Evolutionary conservation across 1,284 basidiomycete genomes (phyloP).

Genomic region (Rugiboletus extremiorientalis): DNA sequence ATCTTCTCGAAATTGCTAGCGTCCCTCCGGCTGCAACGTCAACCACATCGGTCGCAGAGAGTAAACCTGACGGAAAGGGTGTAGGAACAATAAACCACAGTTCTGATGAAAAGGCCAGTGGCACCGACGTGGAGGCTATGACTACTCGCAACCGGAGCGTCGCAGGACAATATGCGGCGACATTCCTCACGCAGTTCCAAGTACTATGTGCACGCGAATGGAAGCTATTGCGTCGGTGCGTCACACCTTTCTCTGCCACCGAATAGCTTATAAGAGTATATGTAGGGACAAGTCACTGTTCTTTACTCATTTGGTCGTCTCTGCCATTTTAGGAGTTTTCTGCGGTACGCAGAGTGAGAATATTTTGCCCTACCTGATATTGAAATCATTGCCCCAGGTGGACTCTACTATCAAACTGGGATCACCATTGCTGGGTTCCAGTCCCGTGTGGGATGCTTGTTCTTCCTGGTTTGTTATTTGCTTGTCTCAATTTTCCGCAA

Average conservation of each 20-base stretch:
- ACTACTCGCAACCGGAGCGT: conserved; percentile 10
- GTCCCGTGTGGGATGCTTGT: conserved; percentile 85
- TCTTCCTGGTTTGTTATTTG: conserved; percentile 74
- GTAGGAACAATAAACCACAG: not conserved
- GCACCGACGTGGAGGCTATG: conserved; percentile 25
- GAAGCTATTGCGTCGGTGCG: conserved; percentile 73
- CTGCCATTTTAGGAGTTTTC: conserved; percentile 77
- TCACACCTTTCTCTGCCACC: not conserved
- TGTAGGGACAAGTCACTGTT: conserved; percentile 79
- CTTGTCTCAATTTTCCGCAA: not conserved
- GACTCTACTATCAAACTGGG: conserved; percentile 79
- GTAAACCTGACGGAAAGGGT: conserved; percentile 20
- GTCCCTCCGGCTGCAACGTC: conserved; percentile 52
- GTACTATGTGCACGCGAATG: conserved; percentile 79
- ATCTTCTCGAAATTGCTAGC: conserved; percentile 82
- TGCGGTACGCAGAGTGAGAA: conserved; percentile 49
- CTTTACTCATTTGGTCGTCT: conserved; percentile 69
- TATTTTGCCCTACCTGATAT: not conserved
- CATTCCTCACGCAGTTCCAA: conserved; percentile 86
- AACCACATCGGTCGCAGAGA: not conserved
- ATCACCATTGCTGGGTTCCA: conserved; percentile 89
- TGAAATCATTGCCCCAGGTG: conserved; percentile 47
- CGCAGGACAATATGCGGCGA: conserved; percentile 52
- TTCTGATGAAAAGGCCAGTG: conserved; percentile 15
- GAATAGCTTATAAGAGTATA: not conserved